Conservation (phyloP, 2,329 filamentous ascomycete genomes). For the Fusarium sp. region DNA sequence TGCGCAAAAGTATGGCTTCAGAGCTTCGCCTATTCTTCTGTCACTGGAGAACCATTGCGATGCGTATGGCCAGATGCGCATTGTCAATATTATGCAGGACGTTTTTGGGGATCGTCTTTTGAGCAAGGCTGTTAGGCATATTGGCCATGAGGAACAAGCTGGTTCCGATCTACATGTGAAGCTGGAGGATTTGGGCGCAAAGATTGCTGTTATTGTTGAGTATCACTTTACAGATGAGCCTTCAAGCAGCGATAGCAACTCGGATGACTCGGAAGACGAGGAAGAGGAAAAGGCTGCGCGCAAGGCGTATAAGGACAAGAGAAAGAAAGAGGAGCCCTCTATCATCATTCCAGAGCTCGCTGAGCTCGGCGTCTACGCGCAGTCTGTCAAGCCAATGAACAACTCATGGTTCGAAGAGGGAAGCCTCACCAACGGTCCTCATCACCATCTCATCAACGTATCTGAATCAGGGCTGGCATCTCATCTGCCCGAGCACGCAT, state of each 20-base stretch:
- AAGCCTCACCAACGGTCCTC: constrained; percentile 63
- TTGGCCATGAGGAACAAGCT: constrained; percentile 64
- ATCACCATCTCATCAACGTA: constrained; percentile 75
- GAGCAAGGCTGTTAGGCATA: constrained; percentile 63
- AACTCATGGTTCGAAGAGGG: constrained; percentile 70
- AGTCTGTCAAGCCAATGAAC: constrained; percentile 73
- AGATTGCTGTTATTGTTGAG: constrained; percentile 74
- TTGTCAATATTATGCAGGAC: constrained; percentile 72
- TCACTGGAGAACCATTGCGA: constrained; percentile 75
- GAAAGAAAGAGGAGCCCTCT: constrained; percentile 56
- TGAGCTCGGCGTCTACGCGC: constrained; percentile 73
- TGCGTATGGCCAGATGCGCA: constrained; percentile 65
- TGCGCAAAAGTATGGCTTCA: constrained; percentile 49
- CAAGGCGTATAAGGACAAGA: constrained; percentile 63
- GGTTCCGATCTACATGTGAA: constrained; percentile 62
- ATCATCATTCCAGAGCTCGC: constrained; percentile 72
- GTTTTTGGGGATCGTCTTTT: constrained; percentile 69
- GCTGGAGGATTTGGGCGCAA: constrained; percentile 67
- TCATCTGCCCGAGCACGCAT: constrained; percentile 58
- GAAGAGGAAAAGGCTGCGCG: constrained; percentile 58
- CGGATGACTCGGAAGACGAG: constrained; percentile 50
- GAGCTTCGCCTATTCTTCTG: constrained; percentile 67
- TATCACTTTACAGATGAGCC: constrained; percentile 67
- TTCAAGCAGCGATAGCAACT: constrained; percentile 49
- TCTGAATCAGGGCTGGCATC: constrained; percentile 68